phyloP scores from a whole-genome alignment of 2,329 filamentous ascomycete species.

The Fragosphaeria purpurea region DNA sequence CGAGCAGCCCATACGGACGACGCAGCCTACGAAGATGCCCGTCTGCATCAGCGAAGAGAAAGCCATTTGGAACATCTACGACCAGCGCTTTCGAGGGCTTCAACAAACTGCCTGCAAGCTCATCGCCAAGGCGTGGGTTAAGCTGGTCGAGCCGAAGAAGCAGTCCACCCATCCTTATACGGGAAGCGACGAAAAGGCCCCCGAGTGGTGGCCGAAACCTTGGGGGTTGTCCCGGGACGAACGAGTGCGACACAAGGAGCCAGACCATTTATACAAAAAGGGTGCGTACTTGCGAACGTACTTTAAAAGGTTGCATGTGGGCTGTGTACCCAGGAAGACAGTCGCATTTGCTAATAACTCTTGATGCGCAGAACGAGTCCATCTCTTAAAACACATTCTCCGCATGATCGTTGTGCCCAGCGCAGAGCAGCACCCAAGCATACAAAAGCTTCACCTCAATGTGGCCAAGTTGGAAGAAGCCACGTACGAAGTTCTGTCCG shows the following conservation, averaged over 20 bases:
- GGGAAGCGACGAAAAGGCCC: conserved; percentile 49
- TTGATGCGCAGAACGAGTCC: conserved; percentile 40
- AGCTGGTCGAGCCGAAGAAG: conserved; percentile 66
- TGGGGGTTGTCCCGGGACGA: conserved; percentile 41
- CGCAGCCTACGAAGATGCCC: conserved; percentile 26
- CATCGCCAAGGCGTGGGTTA: conserved; percentile 67
- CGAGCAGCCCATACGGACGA: conserved; percentile 27
- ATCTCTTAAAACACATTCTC: conserved; percentile 51
- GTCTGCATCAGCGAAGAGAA: conserved; percentile 44
- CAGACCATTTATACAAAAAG: conserved; percentile 60
- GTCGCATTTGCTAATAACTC: conserved; percentile 8
- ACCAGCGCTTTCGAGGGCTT: conserved; percentile 51
- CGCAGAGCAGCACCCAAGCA: conserved; percentile 37
- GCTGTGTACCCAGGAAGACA: background rate
- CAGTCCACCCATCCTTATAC: conserved; percentile 67
- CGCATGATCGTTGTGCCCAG: conserved; percentile 43
- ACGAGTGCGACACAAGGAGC: conserved; percentile 58
- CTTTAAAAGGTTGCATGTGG: too few relatives aligned
- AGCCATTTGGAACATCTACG: conserved; percentile 50
- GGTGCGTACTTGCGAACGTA: conserved; percentile 32
- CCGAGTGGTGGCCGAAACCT: conserved; percentile 57
- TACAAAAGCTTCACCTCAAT: conserved; percentile 43
- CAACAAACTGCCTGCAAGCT: conserved; percentile 64
- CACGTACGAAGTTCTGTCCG: conserved; percentile 46
- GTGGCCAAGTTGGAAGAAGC: conserved; percentile 48